These are phyloP conservation scores for Suillus hirtellus DNA, from an alignment of 768 basidiomycete species.

Conservation along the genomic window DNA sequence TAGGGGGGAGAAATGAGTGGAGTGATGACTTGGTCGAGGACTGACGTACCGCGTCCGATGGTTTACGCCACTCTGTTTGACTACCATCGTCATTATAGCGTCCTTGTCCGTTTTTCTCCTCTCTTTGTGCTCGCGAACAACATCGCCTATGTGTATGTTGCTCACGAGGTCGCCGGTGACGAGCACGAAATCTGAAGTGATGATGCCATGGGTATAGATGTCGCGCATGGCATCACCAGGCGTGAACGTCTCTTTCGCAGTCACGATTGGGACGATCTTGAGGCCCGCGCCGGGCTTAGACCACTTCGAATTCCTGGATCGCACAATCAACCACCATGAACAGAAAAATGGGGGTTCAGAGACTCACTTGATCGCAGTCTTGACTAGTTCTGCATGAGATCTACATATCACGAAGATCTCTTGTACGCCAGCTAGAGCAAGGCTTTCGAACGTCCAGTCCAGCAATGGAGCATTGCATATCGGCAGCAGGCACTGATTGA, in stretches of 20 bases:
- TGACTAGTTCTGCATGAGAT: slow-evolving; percentile 85
- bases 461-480: slow-evolving; percentile 92
- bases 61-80: slow-evolving; percentile 70
- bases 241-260: slow-evolving; percentile 83
- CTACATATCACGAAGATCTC: slow-evolving; percentile 95
- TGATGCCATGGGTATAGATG: slow-evolving; percentile 88
- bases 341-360: slow-evolving; percentile 14
- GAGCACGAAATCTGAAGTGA: slow-evolving; percentile 89
- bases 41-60: slow-evolving; percentile 71
- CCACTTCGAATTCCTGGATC: slow-evolving; percentile 77
- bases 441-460: slow-evolving; percentile 95
- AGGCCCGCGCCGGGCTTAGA: slow-evolving; percentile 75
- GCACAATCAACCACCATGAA: slow-evolving; percentile 5
- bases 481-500: slow-evolving; percentile 79
- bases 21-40: neutral
- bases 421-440: slow-evolving; percentile 92
- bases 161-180: slow-evolving; percentile 92
- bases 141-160: slow-evolving; percentile 87
- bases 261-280: slow-evolving; percentile 83
- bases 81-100: slow-evolving; percentile 95
- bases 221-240: slow-evolving; percentile 93
- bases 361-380: slow-evolving; percentile 75
- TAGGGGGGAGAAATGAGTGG: slow-evolving; percentile 27
- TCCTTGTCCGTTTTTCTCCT: slow-evolving; percentile 85
- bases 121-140: slow-evolving; percentile 87